Evolutionary conservation across 352 stramenopile genomes (phyloP), one percentile per base, ranked within the genome.

Genomic region (Globisporangium abappressorium): DNA sequence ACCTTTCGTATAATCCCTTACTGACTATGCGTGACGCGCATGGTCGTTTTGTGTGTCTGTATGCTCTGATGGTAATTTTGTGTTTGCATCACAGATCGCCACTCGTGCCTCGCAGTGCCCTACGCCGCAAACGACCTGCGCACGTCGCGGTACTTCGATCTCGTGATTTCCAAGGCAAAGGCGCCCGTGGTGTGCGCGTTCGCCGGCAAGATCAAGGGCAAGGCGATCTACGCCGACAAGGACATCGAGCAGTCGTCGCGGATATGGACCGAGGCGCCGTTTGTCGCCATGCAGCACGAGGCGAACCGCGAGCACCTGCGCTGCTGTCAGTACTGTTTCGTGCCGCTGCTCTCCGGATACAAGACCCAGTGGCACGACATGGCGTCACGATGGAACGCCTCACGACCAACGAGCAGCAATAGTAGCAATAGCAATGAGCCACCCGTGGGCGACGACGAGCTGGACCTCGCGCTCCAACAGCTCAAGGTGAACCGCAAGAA

Each of bases 251-350:
- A 76, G 53, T 65, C 76, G 28, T 76, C 71, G 6, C 66, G 71
- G 5, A 85, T 94, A 47, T 92, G 84, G 84, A 92, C 79, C 61
- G 85, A 94, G 64, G 65, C 78, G 38, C 82, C 85, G 2, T 83
- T 90, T 41, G 74, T 94, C 30, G 85, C 80, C 58, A 90, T 94
- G 81, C 85, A 92, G 73, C 78, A 90, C 67, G 79, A 87, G 60
- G 22, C 47, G 7, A 91, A 89, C 59, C 63, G 74, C 7, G 58
- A 26, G 14, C 26, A 74, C 14, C 18, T 91, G 41, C 66, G 67
- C 2, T 82, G 80, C 56, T 94, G 87, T 58, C 79, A 92, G 66
- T 89, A 86, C 64, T 94, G 84, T 70, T 92, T 90, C 38, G 72
- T 90, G 53, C 82, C 82, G 20, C 65, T 93, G 11, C n/a, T 90